phyloP scores from a whole-genome alignment of 2,329 filamentous ascomycete genomes.

The Nigrospora osmanthi region DNA sequence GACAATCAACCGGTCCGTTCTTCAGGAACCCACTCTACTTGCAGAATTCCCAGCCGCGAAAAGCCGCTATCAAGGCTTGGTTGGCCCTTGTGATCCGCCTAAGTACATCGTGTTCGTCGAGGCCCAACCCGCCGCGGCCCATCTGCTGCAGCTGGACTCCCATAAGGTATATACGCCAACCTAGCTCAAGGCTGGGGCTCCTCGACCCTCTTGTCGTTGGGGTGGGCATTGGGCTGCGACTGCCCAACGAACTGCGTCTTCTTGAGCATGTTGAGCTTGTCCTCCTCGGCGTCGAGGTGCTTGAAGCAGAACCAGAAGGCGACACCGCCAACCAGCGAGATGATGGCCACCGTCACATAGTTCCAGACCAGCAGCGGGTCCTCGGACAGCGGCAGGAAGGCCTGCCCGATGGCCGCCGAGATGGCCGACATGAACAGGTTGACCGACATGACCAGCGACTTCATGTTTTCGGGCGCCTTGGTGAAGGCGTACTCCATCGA shows the following conservation, averaged over 20 bases:
- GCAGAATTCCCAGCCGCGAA: too few species aligned
- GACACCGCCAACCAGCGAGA: constrained; percentile 54
- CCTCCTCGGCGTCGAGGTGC: constrained; percentile 59
- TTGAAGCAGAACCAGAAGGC: constrained; percentile 64
- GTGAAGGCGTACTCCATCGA: constrained; percentile 61
- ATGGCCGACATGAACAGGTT: constrained; percentile 51
- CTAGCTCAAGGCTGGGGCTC: too few species aligned
- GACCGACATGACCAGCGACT: constrained; percentile 48
- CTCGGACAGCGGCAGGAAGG: constrained; percentile 30
- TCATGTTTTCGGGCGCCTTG: constrained; percentile 59
- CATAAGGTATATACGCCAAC: too few species aligned
- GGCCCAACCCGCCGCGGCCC: too few species aligned
- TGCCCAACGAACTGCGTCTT: constrained; percentile 1
- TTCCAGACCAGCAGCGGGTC: constrained; percentile 45
- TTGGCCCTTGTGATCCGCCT: too few species aligned
- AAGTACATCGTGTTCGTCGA: too few species aligned
- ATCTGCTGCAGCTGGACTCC: too few species aligned
- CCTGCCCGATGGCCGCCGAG: constrained; percentile 40
- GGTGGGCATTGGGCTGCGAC: neutral
- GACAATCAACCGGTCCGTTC: too few species aligned
- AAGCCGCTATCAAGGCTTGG: too few species aligned
- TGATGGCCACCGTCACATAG: constrained; percentile 55
- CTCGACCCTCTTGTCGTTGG: too few species aligned
- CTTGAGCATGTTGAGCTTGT: constrained; percentile 47
- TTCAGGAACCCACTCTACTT: too few species aligned